phyloP scores from a whole-genome alignment of 1,139 yeast genomes.

The Candida sanyaensis region DNA sequence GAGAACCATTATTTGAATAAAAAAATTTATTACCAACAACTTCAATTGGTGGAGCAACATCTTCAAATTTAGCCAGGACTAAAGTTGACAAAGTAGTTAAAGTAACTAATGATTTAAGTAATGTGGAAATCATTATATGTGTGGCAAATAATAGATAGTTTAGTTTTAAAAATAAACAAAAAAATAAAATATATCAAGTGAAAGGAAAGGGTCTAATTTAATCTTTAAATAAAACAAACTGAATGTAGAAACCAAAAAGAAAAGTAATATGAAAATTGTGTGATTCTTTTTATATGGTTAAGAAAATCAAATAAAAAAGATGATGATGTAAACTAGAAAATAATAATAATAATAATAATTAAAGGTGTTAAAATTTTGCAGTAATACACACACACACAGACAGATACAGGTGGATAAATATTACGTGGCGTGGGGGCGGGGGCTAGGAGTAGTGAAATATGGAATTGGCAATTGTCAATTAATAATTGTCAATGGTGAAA shows the following conservation, averaged over 20 bases:
- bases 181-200: not conserved
- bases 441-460: no score
- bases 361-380: no score
- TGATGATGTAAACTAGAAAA: no score
- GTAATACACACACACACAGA: no score
- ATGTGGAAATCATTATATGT: not conserved
- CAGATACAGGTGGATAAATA: no score
- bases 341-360: no score
- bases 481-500: no score
- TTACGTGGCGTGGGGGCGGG: no score
- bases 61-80: slow-evolving; percentile 12
- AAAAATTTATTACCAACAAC: slow-evolving; percentile 76
- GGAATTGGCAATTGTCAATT: no score
- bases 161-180: not conserved
- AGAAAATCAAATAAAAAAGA: not conserved
- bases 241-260: no score
- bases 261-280: no score
- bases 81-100: slow-evolving; percentile 9
- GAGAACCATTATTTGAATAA: slow-evolving; percentile 75
- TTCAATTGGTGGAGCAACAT: slow-evolving; percentile 46
- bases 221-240: no score
- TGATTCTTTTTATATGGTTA: not conserved
- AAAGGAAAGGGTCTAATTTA: not conserved
- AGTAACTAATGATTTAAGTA: slow-evolving; percentile 2
- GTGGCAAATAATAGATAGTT: not conserved